These are phyloP conservation scores for Thalassiosira livingstoniorum DNA, from an alignment of 352 stramenopile species.

Conservation along the genomic window DNA sequence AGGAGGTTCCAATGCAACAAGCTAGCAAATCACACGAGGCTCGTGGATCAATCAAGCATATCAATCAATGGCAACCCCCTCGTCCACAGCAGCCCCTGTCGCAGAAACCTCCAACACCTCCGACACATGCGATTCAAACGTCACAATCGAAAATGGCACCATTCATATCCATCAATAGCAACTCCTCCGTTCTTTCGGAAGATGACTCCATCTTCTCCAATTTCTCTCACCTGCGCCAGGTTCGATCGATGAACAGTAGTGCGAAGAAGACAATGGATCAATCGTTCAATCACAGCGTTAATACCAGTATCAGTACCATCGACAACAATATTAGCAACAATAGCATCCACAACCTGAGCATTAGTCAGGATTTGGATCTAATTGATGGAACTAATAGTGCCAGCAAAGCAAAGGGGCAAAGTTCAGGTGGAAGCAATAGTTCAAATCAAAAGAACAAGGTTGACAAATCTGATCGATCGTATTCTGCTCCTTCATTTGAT, in stretches of 20 bases:
- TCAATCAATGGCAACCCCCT: neutral
- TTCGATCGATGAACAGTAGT: neutral
- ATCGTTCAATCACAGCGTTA: neutral
- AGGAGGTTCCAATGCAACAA: too few relatives aligned
- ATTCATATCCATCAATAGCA: neutral
- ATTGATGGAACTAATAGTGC: neutral
- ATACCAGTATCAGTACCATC: conserved; percentile 2
- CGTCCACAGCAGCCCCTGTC: neutral
- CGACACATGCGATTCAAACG: too few relatives aligned
- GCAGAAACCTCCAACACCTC: neutral
- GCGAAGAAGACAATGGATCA: neutral
- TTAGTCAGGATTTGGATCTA: too few relatives aligned
- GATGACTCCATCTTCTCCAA: conserved; percentile 29
- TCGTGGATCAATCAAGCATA: neutral
- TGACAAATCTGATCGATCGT: conserved; percentile 14
- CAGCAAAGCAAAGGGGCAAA: neutral
- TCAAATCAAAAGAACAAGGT: neutral
- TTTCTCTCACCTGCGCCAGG: conserved; percentile 15
- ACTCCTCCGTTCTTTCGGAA: conserved; percentile 16
- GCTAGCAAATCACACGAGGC: too few relatives aligned
- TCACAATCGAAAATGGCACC: too few relatives aligned
- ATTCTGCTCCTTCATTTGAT: conserved; percentile 22
- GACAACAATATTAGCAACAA: neutral
- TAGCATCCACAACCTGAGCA: neutral
- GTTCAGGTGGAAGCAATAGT: neutral